phyloP scores from a whole-genome alignment of 345 rosid species.

The Syzygium oleosum region DNA sequence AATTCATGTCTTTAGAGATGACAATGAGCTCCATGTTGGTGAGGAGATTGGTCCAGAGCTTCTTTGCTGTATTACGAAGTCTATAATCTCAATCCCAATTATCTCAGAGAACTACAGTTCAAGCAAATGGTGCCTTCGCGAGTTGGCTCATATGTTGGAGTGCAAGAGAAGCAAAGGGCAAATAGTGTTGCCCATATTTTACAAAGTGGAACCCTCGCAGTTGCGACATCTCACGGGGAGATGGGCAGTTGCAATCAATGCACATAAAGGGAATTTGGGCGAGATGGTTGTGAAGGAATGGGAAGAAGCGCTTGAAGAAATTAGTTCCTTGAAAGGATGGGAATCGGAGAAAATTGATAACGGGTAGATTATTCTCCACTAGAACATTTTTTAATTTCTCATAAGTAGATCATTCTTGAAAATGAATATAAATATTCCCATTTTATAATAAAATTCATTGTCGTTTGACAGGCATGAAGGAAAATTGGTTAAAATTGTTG shows the following conservation, averaged over 20 bases:
- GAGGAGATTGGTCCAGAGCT: background rate
- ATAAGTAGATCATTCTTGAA: background rate
- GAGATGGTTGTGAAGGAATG: background rate
- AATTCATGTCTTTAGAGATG: fast-evolving
- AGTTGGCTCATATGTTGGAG: fast-evolving
- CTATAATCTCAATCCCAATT: background rate
- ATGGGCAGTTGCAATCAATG: fast-evolving
- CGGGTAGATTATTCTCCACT: background rate
- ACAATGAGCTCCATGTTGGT: background rate
- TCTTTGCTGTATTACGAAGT: fast-evolving
- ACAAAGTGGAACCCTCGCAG: background rate
- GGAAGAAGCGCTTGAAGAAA: background rate
- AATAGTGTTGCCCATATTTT: background rate
- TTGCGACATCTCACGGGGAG: background rate
- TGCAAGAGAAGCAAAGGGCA: background rate
- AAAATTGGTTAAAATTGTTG: background rate
- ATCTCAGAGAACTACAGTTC: fast-evolving
- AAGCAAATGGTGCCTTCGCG: background rate
- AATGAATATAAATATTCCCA: no score
- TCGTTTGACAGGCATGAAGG: background rate
- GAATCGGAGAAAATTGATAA: background rate
- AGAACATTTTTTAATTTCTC: background rate
- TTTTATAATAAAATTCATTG: fast-evolving
- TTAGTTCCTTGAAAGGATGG: background rate
- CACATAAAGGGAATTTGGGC: background rate